Evolutionary conservation across 192 early-diverging fungal genomes (phyloP).

Genomic region (Rhizoclosmatium globosum): DNA sequence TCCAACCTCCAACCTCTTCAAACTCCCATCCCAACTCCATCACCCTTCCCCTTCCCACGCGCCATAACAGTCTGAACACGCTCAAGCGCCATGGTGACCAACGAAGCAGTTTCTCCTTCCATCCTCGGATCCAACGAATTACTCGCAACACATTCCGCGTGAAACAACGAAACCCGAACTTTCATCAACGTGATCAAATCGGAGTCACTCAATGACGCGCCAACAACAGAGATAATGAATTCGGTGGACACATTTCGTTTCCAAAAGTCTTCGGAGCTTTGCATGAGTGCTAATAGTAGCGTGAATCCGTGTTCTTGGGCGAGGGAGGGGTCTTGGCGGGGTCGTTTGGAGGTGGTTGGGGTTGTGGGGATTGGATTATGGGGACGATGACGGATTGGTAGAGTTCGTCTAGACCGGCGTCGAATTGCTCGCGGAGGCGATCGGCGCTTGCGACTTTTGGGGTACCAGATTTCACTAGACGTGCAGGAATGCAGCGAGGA

Average conservation of each 20-base stretch:
- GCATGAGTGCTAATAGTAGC: slow-evolving; percentile 6
- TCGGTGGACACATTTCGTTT: neutral
- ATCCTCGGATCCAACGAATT: slow-evolving; percentile 17
- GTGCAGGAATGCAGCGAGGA: neutral
- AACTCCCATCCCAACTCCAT: slow-evolving; percentile 11
- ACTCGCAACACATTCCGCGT: slow-evolving; percentile 24
- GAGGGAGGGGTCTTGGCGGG: neutral
- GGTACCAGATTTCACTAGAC: slow-evolving; percentile 2
- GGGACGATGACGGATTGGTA: neutral
- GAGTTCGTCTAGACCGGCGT: neutral
- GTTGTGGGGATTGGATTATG: too few relatives aligned
- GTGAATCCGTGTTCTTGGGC: neutral
- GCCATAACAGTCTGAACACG: neutral
- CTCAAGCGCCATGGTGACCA: neutral
- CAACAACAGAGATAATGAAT: neutral
- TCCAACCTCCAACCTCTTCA: slow-evolving; percentile 5
- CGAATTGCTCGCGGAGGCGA: neutral
- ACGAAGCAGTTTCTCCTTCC: neutral
- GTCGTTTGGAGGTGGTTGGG: too few relatives aligned
- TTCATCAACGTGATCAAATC: neutral
- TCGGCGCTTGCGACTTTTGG: neutral
- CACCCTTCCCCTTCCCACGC: neutral
- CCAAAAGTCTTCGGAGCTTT: slow-evolving; percentile 11
- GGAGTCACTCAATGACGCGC: neutral
- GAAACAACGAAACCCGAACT: slow-evolving; percentile 19